phyloP scores from a whole-genome alignment of 768 basidiomycete species.

The Leucosporidium scottii region DNA sequence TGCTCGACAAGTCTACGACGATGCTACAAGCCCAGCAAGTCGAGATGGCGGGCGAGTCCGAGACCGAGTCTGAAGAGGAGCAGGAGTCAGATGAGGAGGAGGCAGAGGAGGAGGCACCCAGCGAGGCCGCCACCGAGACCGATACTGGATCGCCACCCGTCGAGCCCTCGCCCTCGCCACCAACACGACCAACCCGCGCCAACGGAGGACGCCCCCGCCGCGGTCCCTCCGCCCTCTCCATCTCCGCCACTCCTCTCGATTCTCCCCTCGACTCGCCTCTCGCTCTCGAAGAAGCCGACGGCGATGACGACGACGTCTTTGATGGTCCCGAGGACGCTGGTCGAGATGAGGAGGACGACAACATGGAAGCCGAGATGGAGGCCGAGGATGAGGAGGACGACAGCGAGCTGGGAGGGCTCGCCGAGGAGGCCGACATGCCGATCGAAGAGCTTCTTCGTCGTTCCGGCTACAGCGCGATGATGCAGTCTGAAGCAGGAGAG shows the following conservation, averaged over 20 bases:
- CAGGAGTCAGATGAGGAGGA: conserved; percentile 36
- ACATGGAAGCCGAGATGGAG: conserved; percentile 46
- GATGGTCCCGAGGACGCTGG: conserved; percentile 41
- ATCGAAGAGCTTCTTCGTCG: conserved; percentile 44
- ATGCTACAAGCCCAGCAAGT: conserved; percentile 76
- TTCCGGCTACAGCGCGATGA: conserved; percentile 41
- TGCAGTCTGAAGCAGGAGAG: conserved; percentile 38
- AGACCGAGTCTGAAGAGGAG: conserved; percentile 25
- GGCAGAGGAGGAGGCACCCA: conserved; percentile 37
- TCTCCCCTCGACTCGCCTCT: conserved; percentile 1
- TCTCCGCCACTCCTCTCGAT: conserved; percentile 20
- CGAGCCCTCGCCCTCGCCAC: conserved; percentile 6
- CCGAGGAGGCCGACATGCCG: conserved; percentile 45
- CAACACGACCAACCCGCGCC: not conserved
- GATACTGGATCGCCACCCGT: not conserved
- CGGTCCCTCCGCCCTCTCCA: conserved; percentile 13
- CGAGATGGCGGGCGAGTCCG: conserved; percentile 52
- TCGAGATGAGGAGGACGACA: conserved; percentile 44
- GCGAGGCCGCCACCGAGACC: not conserved
- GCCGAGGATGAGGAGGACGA: conserved; percentile 42
- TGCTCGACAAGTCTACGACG: conserved; percentile 79
- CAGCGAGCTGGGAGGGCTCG: conserved; percentile 43
- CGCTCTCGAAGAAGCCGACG: conserved; percentile 9
- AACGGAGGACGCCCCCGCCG: not conserved
- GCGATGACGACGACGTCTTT: conserved; percentile 39